A percentile compares a stretch with the other conserved stretches of the same genome.
Conservation (phyloP, 169 alveolate species). For the Plasmodium billcollinsi region DNA sequence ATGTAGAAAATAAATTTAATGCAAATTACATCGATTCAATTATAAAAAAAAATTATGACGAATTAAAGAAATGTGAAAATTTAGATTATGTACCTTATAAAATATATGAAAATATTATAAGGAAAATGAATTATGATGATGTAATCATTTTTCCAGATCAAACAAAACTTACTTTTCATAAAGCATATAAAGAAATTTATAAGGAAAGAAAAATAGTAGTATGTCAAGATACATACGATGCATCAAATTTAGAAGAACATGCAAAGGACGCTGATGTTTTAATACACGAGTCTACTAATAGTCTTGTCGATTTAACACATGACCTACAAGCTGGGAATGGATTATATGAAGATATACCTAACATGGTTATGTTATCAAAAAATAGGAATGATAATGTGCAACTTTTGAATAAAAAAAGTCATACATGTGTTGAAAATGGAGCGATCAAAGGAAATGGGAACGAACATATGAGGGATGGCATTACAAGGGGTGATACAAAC, state of each 20-base stretch:
- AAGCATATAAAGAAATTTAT: slow-evolving; percentile 38
- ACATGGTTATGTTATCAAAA: no score
- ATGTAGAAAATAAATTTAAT: slow-evolving; percentile 75
- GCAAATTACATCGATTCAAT: slow-evolving; percentile 76
- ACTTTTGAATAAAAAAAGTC: not conserved
- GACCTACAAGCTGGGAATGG: not conserved
- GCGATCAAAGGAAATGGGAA: not conserved
- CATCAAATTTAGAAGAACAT: slow-evolving; percentile 74
- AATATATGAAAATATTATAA: slow-evolving; percentile 52
- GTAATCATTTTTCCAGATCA: slow-evolving; percentile 16
- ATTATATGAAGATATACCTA: not conserved
- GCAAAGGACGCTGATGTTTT: slow-evolving; percentile 84
- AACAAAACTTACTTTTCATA: slow-evolving; percentile 15
- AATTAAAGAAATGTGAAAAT: slow-evolving; percentile 40
- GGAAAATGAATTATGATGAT: slow-evolving; percentile 38
- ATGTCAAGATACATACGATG: slow-evolving; percentile 85
- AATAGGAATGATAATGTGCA: not conserved
- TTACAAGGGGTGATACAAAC: not conserved
- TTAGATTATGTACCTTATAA: slow-evolving; percentile 50
- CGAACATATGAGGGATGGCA: not conserved
- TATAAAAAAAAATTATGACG: slow-evolving; percentile 69
- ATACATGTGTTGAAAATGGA: not conserved
- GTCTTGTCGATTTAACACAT: slow-evolving; percentile 44
- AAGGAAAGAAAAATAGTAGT: slow-evolving; percentile 80
- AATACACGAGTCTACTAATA: slow-evolving; percentile 84